Percentiles rank a stretch among this genome's conserved stretches.
Evolutionary conservation across 2,329 filamentous ascomycete genomes (phyloP).

Genomic region (Dothistroma pini): DNA sequence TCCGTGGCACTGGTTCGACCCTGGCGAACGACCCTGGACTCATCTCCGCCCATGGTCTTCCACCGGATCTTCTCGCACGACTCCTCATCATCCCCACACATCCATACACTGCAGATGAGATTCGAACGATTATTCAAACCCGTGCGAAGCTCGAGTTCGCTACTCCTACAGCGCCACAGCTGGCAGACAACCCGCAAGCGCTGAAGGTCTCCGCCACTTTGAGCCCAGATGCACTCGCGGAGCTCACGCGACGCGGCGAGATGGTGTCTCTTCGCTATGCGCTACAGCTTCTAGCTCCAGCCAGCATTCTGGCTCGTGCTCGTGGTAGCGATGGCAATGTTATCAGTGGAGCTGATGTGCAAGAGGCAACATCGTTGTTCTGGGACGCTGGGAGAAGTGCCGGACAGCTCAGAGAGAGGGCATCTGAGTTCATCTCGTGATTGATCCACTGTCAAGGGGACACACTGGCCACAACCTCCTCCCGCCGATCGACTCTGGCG

Average conservation of each 20-base stretch:
- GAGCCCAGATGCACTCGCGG: slow-evolving; percentile 77
- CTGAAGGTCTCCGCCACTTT: slow-evolving; percentile 77
- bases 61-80: slow-evolving; percentile 86
- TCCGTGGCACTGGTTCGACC: slow-evolving; percentile 63
- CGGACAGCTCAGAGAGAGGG: slow-evolving; percentile 31
- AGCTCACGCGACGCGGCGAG: slow-evolving; percentile 80
- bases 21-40: slow-evolving; percentile 62
- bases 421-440: slow-evolving; percentile 35
- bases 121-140: slow-evolving; percentile 85
- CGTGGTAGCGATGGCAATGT: slow-evolving; percentile 37
- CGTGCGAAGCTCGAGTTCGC: slow-evolving; percentile 54
- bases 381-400: slow-evolving; percentile 49
- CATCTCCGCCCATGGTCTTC: slow-evolving; percentile 82
- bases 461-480: neutral
- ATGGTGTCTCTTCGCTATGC: slow-evolving; percentile 90
- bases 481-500: too few relatives aligned
- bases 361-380: slow-evolving; percentile 47
- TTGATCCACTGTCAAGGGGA: slow-evolving; percentile 22
- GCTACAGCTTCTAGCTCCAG: slow-evolving; percentile 82
- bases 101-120: slow-evolving; percentile 82
- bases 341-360: slow-evolving; percentile 55
- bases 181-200: slow-evolving; percentile 31
- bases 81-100: slow-evolving; percentile 95
- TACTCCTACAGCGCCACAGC: slow-evolving; percentile 33
- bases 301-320: slow-evolving; percentile 85